Evolutionary conservation across 2,329 filamentous ascomycete genomes (phyloP).

Genomic region (Cyclaneusma minus): DNA sequence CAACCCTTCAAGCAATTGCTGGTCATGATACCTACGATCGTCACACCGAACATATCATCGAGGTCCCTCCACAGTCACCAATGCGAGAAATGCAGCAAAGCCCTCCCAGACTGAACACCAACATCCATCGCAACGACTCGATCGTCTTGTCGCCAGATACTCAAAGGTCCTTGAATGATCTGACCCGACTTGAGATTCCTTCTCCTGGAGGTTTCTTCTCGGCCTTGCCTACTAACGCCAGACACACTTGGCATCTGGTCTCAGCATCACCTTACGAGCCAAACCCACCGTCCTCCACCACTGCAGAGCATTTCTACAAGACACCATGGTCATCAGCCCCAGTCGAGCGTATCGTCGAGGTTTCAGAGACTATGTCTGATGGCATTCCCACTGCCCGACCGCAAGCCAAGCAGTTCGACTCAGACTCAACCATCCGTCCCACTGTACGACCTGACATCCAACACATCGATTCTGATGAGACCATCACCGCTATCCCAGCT

Average conservation of each 20-base stretch:
- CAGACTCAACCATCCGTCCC: slow-evolving; percentile 14
- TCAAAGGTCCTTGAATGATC: slow-evolving; percentile 46
- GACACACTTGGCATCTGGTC: slow-evolving; percentile 67
- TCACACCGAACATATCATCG: slow-evolving; percentile 37
- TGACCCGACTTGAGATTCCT: slow-evolving; percentile 75
- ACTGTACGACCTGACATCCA: slow-evolving; percentile 9
- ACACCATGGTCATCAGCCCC: slow-evolving; percentile 53
- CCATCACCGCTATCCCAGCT: slow-evolving; percentile 18
- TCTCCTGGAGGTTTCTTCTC: slow-evolving; percentile 89
- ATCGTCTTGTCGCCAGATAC: slow-evolving; percentile 32
- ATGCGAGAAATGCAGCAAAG: slow-evolving; percentile 37
- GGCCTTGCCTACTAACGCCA: slow-evolving; percentile 57
- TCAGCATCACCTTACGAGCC: slow-evolving; percentile 35
- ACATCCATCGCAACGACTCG: slow-evolving; percentile 18
- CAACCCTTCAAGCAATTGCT: slow-evolving; percentile 62
- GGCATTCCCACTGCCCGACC: slow-evolving; percentile 55
- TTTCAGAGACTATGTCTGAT: slow-evolving; percentile 31
- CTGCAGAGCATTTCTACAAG: slow-evolving; percentile 84
- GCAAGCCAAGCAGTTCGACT: slow-evolving; percentile 23
- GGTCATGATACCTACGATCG: slow-evolving; percentile 35
- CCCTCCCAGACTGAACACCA: slow-evolving; percentile 32
- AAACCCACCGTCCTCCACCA: slow-evolving; percentile 64
- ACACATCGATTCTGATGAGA: slow-evolving; percentile 21
- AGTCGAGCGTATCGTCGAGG: slow-evolving; percentile 54
- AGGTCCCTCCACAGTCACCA: slow-evolving; percentile 26